phyloP scores from a whole-genome alignment of 2,329 filamentous ascomycete species.

The Fusarium lyarnte region DNA sequence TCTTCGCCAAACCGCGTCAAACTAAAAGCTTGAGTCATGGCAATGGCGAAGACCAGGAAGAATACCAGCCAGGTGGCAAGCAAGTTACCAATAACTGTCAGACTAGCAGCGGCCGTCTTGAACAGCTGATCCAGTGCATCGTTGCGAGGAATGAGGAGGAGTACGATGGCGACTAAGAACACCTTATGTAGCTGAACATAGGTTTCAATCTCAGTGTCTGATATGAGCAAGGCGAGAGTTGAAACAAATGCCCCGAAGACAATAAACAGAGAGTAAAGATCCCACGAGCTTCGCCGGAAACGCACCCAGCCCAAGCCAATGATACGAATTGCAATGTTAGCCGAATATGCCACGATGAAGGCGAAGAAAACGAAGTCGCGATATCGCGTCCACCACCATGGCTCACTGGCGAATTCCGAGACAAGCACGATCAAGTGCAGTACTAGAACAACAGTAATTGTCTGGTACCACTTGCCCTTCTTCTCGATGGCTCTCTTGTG shows the following conservation, averaged over 20 bases:
- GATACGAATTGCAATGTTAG: slow-evolving; percentile 85
- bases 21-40: slow-evolving; percentile 94
- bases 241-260: slow-evolving; percentile 79
- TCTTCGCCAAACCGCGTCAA: slow-evolving; percentile 84
- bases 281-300: slow-evolving; percentile 94
- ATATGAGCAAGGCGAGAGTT: slow-evolving; percentile 82
- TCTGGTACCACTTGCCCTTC: slow-evolving; percentile 88
- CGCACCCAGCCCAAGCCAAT: slow-evolving; percentile 90
- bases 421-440: slow-evolving; percentile 86
- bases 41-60: slow-evolving; percentile 96
- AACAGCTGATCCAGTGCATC: slow-evolving; percentile 98
- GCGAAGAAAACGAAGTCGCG: slow-evolving; percentile 82
- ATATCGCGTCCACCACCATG: slow-evolving; percentile 72
- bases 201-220: slow-evolving; percentile 64
- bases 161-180: slow-evolving; percentile 88
- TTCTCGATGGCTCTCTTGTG: slow-evolving; percentile 95
- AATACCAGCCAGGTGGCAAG: slow-evolving; percentile 97
- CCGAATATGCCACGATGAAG: slow-evolving; percentile 83
- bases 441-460: slow-evolving; percentile 81
- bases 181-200: slow-evolving; percentile 91
- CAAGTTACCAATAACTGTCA: slow-evolving; percentile 89
- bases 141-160: slow-evolving; percentile 93
- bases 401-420: slow-evolving; percentile 84
- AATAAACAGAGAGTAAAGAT: slow-evolving; percentile 84
- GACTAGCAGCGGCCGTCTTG: slow-evolving; percentile 95